Percentiles rank a stretch among this genome's conserved stretches.
phyloP scores from a whole-genome alignment of 306 rosid species.

The Phaseolus lunatus region DNA sequence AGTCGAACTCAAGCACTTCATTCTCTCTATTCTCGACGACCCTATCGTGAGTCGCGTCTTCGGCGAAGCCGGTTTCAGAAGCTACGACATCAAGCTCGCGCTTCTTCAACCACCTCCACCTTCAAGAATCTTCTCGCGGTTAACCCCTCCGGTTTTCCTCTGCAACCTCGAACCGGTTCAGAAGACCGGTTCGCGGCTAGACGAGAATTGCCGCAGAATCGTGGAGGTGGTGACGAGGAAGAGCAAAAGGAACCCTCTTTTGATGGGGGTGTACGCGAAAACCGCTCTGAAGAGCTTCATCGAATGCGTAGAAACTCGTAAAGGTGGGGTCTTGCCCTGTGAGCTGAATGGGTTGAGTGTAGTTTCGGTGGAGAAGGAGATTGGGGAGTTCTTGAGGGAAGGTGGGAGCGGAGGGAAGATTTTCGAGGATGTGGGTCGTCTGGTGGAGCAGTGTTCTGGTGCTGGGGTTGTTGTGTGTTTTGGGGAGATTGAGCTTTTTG shows the following conservation, averaged over 20 bases:
- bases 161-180: slow-evolving; percentile 63
- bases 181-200: slow-evolving; percentile 55
- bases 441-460: slow-evolving; percentile 61
- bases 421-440: slow-evolving; percentile 63
- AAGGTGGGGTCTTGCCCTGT: slow-evolving; percentile 40
- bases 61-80: slow-evolving; percentile 84
- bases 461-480: slow-evolving; percentile 62
- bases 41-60: slow-evolving; percentile 93
- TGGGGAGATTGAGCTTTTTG: slow-evolving; percentile 68
- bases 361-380: slow-evolving; percentile 59
- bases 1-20: slow-evolving; percentile 85
- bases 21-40: slow-evolving; percentile 91
- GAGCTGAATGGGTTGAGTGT: slow-evolving; percentile 54
- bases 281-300: slow-evolving; percentile 65
- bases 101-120: slow-evolving; percentile 63
- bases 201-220: slow-evolving; percentile 70
- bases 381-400: slow-evolving; percentile 55
- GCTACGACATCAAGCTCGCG: slow-evolving; percentile 79
- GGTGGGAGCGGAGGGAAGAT: slow-evolving; percentile 55
- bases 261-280: slow-evolving; percentile 68
- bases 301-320: slow-evolving; percentile 50
- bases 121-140: slow-evolving; percentile 47
- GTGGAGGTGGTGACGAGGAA: slow-evolving; percentile 58
- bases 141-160: slow-evolving; percentile 69
- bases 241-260: slow-evolving; percentile 66